A percentile compares a stretch with the other conserved stretches of the same genome.
Evolutionary conservation across 176 grass and related monocot genomes (phyloP).

Genomic region (Paspalum vaginatum): DNA sequence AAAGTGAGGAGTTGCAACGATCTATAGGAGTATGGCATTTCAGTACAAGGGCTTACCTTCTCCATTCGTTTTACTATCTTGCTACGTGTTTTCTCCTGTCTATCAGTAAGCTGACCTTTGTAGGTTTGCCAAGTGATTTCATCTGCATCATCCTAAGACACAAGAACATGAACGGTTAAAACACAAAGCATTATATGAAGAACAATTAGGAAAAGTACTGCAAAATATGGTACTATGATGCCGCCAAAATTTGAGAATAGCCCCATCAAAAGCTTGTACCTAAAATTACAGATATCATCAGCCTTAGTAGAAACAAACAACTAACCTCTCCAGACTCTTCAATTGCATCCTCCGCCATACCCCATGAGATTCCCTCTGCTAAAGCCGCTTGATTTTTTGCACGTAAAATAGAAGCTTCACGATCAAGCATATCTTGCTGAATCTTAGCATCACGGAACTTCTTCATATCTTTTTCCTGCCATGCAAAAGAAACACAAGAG

Average conservation of each 20-base stretch:
- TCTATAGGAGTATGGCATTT: slow-evolving; percentile 7
- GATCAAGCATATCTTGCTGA: slow-evolving; percentile 69
- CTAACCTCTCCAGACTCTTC: slow-evolving; percentile 77
- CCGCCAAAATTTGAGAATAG: slow-evolving; percentile 17
- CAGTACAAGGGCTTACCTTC: slow-evolving; percentile 60
- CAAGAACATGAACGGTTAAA: slow-evolving; percentile 18
- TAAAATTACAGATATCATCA: slow-evolving; percentile 25
- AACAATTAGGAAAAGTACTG: neutral
- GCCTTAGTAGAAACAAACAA: slow-evolving; percentile 16
- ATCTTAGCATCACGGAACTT: slow-evolving; percentile 74
- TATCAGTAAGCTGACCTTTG: slow-evolving; percentile 92
- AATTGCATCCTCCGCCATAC: slow-evolving; percentile 87
- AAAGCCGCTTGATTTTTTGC: slow-evolving; percentile 90
- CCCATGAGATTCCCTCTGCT: slow-evolving; percentile 94
- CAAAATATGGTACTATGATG: neutral
- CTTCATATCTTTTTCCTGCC: slow-evolving; percentile 88
- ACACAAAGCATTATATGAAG: neutral
- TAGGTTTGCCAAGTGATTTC: slow-evolving; percentile 97
- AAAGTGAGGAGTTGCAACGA: slow-evolving; percentile 27
- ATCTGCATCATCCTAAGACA: slow-evolving; percentile 80
- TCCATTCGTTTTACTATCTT: slow-evolving; percentile 98
- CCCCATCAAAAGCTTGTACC: slow-evolving; percentile 2
- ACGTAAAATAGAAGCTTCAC: slow-evolving; percentile 84
- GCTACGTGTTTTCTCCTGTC: slow-evolving; percentile 92
- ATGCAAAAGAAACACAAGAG: slow-evolving; percentile 36